Evolutionary conservation across 306 rosid species (phyloP).

Genomic region (Cicer pinnatifidum): DNA sequence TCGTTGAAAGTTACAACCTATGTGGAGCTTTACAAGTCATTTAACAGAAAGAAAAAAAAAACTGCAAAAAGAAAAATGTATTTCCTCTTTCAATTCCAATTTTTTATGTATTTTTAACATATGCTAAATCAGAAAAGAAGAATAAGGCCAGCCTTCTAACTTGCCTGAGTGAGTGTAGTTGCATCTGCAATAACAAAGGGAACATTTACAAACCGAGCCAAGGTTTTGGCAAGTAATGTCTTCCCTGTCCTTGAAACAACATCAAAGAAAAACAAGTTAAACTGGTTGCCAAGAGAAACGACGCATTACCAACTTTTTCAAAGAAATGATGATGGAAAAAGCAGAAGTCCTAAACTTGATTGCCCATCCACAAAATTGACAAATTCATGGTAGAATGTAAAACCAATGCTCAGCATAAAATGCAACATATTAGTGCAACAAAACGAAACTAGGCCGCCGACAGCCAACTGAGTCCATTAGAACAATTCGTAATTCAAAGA

Average conservation of each 20-base stretch:
- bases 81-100: background rate
- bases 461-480: background rate
- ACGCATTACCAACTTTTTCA: conserved; percentile 5
- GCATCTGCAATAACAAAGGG: conserved; percentile 99
- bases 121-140: conserved; percentile 32
- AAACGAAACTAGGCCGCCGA: background rate
- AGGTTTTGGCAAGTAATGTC: conserved; percentile 98
- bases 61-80: background rate
- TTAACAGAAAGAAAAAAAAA: conserved; percentile 4
- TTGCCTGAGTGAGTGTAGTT: conserved; percentile 96
- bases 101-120: background rate
- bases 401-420: conserved; percentile 24
- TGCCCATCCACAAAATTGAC: background rate
- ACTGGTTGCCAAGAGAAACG: conserved; percentile 46
- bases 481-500: conserved; percentile 13
- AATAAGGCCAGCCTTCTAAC: conserved; percentile 44
- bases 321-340: conserved; percentile 16
- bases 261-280: conserved; percentile 66
- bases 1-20: conserved; percentile 11
- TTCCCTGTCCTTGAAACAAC: conserved; percentile 99
- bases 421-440: conserved; percentile 17
- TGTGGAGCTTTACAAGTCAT: conserved; percentile 19
- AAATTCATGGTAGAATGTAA: background rate
- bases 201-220: conserved; percentile 96
- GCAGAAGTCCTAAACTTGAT: conserved; percentile 28